Percentiles rank a stretch among this genome's conserved stretches.
Conservation (phyloP, 768 basidiomycete genomes). For the Rubroboletus pulcherrimus region DNA sequence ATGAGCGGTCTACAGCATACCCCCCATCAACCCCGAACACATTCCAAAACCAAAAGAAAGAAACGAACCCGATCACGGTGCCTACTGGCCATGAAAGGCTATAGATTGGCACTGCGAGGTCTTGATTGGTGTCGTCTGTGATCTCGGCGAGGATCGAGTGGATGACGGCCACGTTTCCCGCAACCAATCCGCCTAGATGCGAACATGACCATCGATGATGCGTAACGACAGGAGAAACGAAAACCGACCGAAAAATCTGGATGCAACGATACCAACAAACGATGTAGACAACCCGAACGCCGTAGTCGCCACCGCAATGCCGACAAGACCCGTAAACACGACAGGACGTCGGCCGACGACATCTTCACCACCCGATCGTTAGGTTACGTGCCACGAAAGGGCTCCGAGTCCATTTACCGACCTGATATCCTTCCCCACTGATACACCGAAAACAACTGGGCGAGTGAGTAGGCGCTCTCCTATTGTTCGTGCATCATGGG, state of each 20-base stretch:
- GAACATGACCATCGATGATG: too few relatives aligned
- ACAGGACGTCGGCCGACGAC: slow-evolving; percentile 58
- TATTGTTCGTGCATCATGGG: too few relatives aligned
- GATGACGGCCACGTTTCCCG: slow-evolving; percentile 59
- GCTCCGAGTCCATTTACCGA: background rate
- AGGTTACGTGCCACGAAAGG: background rate
- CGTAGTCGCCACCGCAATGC: slow-evolving; percentile 47
- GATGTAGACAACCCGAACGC: slow-evolving; percentile 54
- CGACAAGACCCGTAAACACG: slow-evolving; percentile 48
- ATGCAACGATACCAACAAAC: slow-evolving; percentile 44
- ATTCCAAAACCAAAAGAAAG: too few relatives aligned
- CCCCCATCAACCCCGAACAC: background rate
- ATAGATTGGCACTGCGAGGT: slow-evolving; percentile 54
- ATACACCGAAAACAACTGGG: slow-evolving; percentile 36
- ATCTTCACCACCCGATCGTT: slow-evolving; percentile 34
- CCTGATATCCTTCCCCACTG: slow-evolving; percentile 45
- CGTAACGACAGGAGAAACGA: background rate
- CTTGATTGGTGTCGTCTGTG: slow-evolving; percentile 60
- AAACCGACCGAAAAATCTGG: slow-evolving; percentile 47
- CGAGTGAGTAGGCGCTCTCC: too few relatives aligned
- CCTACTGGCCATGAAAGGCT: slow-evolving; percentile 56
- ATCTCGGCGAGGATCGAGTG: slow-evolving; percentile 59
- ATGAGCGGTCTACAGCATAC: slow-evolving; percentile 12
- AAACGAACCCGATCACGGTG: slow-evolving; percentile 46
- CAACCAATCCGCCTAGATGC: slow-evolving; percentile 52